phyloP scores from a whole-genome alignment of 169 alveolate genomes.

The Plasmodium vivax region DNA sequence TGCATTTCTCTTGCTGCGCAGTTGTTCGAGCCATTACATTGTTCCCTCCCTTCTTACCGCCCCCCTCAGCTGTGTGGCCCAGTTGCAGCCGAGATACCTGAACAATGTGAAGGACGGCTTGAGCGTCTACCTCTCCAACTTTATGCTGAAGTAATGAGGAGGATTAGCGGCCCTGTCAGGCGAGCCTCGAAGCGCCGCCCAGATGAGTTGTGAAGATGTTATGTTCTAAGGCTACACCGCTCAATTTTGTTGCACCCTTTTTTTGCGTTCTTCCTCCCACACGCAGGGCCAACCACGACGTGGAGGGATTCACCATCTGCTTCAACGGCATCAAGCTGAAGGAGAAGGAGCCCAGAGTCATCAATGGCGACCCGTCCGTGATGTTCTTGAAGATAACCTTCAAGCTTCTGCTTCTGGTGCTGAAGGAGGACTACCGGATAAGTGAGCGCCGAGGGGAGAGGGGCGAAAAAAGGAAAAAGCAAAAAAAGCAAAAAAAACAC shows the following conservation, averaged over 20 bases:
- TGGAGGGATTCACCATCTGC: conserved; percentile 54
- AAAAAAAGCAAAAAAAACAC: not conserved
- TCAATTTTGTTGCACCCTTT: not conserved
- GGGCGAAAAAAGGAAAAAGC: not conserved
- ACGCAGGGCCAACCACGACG: conserved; percentile 42
- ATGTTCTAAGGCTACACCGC: not conserved
- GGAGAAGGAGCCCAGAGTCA: conserved; percentile 29
- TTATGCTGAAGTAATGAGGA: conserved; percentile 58
- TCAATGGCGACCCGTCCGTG: conserved; percentile 16
- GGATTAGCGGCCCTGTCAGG: not conserved
- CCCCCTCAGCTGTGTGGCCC: conserved; percentile 30
- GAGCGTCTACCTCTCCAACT: conserved; percentile 28
- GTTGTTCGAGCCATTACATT: not conserved
- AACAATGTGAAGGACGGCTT: conserved; percentile 28
- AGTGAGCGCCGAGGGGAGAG: not conserved
- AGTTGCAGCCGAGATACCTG: conserved; percentile 17
- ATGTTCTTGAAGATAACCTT: conserved; percentile 52
- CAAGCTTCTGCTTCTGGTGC: conserved; percentile 39
- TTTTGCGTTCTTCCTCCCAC: not conserved
- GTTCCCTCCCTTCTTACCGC: not conserved
- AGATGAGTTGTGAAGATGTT: not conserved
- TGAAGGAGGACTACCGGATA: conserved; percentile 50
- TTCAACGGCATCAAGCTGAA: conserved; percentile 40
- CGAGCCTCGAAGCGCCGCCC: not conserved
- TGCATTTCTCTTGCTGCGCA: not conserved